Base-by-base conservation (phyloP, 805 yeast genomes). In the Groenewaldozyma salmanticensis region DNA sequence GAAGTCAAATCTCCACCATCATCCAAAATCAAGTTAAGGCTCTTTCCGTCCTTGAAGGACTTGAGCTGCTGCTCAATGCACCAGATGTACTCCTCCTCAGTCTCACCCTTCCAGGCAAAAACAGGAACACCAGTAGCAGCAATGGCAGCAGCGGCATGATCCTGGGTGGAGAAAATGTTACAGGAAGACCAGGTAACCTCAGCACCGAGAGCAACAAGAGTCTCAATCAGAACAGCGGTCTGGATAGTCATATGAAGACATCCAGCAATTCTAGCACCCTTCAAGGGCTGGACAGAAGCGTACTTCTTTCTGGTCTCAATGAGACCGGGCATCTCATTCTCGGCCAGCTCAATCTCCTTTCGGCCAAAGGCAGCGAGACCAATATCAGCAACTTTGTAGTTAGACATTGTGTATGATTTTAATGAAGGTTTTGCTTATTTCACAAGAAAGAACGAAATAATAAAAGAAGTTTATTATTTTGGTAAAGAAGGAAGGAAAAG, bases 31-130 rank as follows among this genome's bases (percentile, higher is more conserved):
- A 90, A 76, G 85, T 90, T 90, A 68, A 90, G 82, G 71, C 84
- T 82, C 76, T 82, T 77, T 67, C 76, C 80, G 69, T 88, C 95
- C 76, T 90, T 90, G 90, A 90, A 90, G 50, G 97, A 84, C 62
- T 83, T 87, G 68, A 90, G 81, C 77, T 92, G 97, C 75, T 90
- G 97, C 75, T 92, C 96, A 59, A 90, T 85, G 79, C 98, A 90
- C 98, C 98, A 90, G 64, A 77, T 65, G 79, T 90, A 92, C 75
- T 90, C 98, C 76, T 90, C 97, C 71, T 90, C 98, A 68, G 97
- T 86, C 79, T 90, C 97, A 67, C 98, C 97, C 79, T 90, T 90
- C 98, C 98, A 90, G 61, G 98, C 98, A 58, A 86, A 90, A 54
- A 90, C 98, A 64, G 98, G 97, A 47, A 90, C 94, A 73, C 98